phyloP scores from a whole-genome alignment of 2,329 filamentous ascomycete genomes.

The Colletotrichum tofieldiae region DNA sequence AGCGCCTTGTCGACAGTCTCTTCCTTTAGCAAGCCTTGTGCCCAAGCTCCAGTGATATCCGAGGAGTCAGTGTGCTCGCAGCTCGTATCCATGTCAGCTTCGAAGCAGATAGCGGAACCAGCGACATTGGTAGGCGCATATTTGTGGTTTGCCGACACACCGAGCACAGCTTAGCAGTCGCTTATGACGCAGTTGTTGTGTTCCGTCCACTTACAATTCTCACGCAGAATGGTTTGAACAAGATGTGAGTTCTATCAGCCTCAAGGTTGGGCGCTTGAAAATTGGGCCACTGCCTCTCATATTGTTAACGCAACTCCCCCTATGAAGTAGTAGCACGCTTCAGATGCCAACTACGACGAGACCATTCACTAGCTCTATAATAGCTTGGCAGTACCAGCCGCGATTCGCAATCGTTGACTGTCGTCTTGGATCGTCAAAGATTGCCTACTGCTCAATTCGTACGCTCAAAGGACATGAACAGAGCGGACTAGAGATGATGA shows the following conservation, averaged over 20 bases:
- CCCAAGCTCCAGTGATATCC: conserved; percentile 44
- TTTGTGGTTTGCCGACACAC: conserved; percentile 65
- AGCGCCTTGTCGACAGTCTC: conserved; percentile 59
- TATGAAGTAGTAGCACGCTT: background rate
- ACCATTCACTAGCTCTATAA: background rate
- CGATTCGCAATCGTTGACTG: too few species aligned
- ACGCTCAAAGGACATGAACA: too few species aligned
- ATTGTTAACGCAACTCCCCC: accelerated
- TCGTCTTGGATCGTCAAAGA: too few species aligned
- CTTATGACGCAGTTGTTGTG: conserved; percentile 75
- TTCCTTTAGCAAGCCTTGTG: conserved; percentile 51
- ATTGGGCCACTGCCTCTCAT: background rate
- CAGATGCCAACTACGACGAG: background rate
- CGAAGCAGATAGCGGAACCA: conserved; percentile 52
- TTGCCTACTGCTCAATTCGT: too few species aligned
- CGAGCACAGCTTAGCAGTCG: conserved; percentile 75
- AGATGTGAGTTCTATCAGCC: background rate
- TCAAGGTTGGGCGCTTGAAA: background rate
- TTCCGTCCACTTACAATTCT: conserved; percentile 76
- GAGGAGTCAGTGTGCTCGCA: conserved; percentile 47
- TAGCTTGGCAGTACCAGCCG: too few species aligned
- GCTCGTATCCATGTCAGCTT: conserved; percentile 53
- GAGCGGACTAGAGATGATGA: too few species aligned
- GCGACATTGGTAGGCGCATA: conserved; percentile 55
- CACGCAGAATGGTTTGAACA: conserved; percentile 70